These are phyloP conservation scores for Ceratobasidium sp. DNA, from an alignment of 1,284 basidiomycete species.

Conservation along the genomic window DNA sequence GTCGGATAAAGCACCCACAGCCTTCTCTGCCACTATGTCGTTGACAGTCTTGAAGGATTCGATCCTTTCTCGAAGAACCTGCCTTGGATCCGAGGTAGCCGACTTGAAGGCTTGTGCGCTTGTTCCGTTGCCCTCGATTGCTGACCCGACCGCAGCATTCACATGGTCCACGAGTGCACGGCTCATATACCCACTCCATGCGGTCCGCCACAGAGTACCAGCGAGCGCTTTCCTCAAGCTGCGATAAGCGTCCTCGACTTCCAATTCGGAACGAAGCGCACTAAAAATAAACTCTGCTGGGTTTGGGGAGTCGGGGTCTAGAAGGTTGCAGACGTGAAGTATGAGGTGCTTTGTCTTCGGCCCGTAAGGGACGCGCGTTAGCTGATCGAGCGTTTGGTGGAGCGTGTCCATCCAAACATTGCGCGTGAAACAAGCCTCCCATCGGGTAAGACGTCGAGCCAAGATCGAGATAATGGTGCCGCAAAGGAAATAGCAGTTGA, in stretches of 20 bases:
- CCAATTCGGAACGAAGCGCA: constrained; percentile 4
- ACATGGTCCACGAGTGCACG: background rate
- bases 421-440: background rate
- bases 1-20: background rate
- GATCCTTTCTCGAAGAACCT: background rate
- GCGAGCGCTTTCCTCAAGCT: background rate
- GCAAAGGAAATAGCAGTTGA: constrained; percentile 39
- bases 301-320: background rate
- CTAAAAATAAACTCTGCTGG: constrained; percentile 1
- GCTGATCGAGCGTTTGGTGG: background rate
- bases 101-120: background rate
- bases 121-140: background rate
- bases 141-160: background rate
- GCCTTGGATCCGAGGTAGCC: background rate
- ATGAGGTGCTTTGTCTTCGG: background rate
- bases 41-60: background rate
- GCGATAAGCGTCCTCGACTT: background rate
- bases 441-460: background rate
- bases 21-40: constrained; percentile 1
- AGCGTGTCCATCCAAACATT: background rate
- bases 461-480: constrained; percentile 7
- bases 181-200: background rate
- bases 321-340: background rate
- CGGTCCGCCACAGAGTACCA: background rate
- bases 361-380: background rate